Base-by-base conservation (phyloP, 371 early-diverging fungal species). In the Rhizopus stolonifer region DNA sequence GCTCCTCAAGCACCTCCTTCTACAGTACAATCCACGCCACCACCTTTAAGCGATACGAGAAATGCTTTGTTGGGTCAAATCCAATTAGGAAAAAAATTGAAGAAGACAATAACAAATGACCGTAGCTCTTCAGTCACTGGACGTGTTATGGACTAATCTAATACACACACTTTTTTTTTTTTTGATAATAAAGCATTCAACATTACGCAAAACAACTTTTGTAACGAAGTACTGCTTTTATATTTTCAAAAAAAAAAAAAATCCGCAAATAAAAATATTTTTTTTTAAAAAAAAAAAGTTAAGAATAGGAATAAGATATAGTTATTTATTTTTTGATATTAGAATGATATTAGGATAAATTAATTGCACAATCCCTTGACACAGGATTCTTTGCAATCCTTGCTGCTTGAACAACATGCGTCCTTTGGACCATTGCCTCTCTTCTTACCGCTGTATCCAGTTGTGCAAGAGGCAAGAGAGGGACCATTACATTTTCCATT, bases 61-160 rank as follows among this genome's bases (percentile, higher is more conserved):
- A 58, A 47, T 49, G 75, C 75, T 10, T 56, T 79, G 11, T 43
- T 79, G 14, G 58, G 67, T 31, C 79, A 79, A 49, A 79, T 79
- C 23, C 70, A 72, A 46, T 42, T 46, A 32, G 79, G 79, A 1
- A 60, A 58, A 10, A 56, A 42, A 29, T 39, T 79, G 7, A 60
- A 58, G 38, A 70, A 68, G 42, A 31, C 75, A 0, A 49, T 45
- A 15, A 79, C 75, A 6, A 70, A 75, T 44, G 79, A 79, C 52
- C 73, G 75, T 25, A 74, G 75, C 40, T 55, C 73, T 22, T 49
- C 71, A 1, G 52, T 64, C 25, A 45, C 69, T 22, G 75, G 78
- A 2, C 62, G 38, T 36, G 71, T 77, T 9, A 33, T 59, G 33
- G 48, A 49, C 6, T 56, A 46, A 14, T 15, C 15, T 36, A 36